Base-by-base conservation (phyloP, 2,329 filamentous ascomycete species). In the Immersiporthe knoxdaviesiana region DNA sequence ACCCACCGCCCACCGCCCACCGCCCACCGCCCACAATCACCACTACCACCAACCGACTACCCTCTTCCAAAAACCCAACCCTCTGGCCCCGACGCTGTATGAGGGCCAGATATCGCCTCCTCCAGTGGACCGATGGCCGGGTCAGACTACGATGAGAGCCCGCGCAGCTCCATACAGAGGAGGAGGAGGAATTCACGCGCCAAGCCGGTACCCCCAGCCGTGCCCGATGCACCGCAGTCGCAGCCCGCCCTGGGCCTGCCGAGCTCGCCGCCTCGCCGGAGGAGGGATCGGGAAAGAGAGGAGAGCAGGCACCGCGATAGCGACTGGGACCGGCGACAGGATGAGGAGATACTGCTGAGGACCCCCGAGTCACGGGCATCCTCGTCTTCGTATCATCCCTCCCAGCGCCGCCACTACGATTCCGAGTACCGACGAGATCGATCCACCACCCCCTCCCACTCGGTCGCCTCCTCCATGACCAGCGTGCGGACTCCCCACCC, bases 71-170 rank as follows among this genome's bases (percentile, higher is more conserved):
- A 4, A 39, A 14, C 3, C 12, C 5, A 3, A 24, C 24, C 52
- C 12, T 56, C 52, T 32, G 14, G 39, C 39, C n/a, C 39, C 27
- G 27, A 35, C 61, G 10, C 61, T 63, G 61, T 30, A 47, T 44
- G 41, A 63, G 61, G 39, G 39, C 37, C 21, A 30, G 14, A 30
- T 11, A n/a, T 27, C 6, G 16, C 59, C 64, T 59, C 27, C 27
- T 47, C 60, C 44, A 54, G 60, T 41, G 70, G 72, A 74, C 75
- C 76, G 77, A 79, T 79, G 76, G 77, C 76, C 69, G 75, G 75
- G 68, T 70, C 73, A 64, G 72, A 75, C 68, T 72, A 74, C 69
- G 72, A 72, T 72, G 72, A 72, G 59, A 74, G 74, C 71, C 74
- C 75, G 61, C 73, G 71, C 63, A 74, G 71, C 69, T 69, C 73